These are phyloP conservation scores for Pseudofabraea citricarpa DNA, from an alignment of 2,329 filamentous ascomycete species.

Conservation along the genomic window DNA sequence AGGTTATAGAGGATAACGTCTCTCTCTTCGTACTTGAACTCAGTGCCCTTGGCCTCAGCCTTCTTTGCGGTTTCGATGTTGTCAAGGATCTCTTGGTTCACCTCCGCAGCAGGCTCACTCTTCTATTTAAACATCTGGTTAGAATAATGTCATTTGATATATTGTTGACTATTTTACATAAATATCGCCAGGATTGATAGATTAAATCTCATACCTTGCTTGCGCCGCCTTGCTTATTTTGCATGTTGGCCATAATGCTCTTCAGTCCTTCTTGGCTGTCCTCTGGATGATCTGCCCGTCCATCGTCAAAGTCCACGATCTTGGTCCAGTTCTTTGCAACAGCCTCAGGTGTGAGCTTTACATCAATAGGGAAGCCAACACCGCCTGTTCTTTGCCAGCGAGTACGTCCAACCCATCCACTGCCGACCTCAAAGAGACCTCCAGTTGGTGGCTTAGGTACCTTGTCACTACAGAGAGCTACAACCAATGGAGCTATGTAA, in stretches of 20 bases:
- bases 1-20: constrained; percentile 96
- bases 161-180: constrained; percentile 16
- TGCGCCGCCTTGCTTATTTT: constrained; percentile 59
- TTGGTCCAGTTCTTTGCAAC: constrained; percentile 71
- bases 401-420: constrained; percentile 86
- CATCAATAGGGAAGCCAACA: constrained; percentile 85
- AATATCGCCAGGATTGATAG: constrained; percentile 7
- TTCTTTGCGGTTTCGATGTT: constrained; percentile 74
- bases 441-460: constrained; percentile 81
- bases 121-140: constrained; percentile 22
- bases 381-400: constrained; percentile 93
- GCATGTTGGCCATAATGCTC: constrained; percentile 78
- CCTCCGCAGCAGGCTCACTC: constrained; percentile 25
- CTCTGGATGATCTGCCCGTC: constrained; percentile 80
- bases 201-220: constrained; percentile 51
- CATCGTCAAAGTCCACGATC: constrained; percentile 84
- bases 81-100: constrained; percentile 61
- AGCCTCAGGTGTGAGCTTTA: constrained; percentile 77
- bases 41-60: constrained; percentile 65
- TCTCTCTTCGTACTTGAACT: constrained; percentile 78
- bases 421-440: constrained; percentile 88
- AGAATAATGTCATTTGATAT: constrained; percentile 18
- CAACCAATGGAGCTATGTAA: constrained; percentile 90
- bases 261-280: constrained; percentile 71
- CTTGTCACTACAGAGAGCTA: constrained; percentile 80